These are phyloP conservation scores for Sicyos baderoa DNA, from an alignment of 306 rosid genomes.

Conservation along the genomic window DNA sequence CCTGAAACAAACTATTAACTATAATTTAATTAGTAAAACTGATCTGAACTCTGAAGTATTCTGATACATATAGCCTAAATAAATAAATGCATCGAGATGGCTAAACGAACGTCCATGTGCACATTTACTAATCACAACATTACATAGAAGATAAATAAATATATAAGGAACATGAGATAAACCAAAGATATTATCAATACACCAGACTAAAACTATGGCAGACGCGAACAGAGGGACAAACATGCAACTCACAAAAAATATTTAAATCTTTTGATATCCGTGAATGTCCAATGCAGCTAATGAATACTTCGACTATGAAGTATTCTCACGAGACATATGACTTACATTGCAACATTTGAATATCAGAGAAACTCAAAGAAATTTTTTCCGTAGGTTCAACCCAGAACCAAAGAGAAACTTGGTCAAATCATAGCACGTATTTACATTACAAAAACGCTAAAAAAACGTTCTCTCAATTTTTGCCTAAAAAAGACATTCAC, in stretches of 20 bases:
- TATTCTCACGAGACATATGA: too few relatives aligned
- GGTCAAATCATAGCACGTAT: background rate
- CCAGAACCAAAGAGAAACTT: background rate
- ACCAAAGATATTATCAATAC: background rate
- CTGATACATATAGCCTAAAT: constrained; percentile 35
- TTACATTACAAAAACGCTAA: background rate
- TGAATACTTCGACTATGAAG: too few relatives aligned
- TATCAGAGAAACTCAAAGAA: too few relatives aligned
- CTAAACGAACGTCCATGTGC: too few relatives aligned
- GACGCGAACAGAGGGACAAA: too few relatives aligned
- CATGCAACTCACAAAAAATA: constrained; percentile 1
- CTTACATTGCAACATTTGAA: too few relatives aligned
- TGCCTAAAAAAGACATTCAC: too few relatives aligned
- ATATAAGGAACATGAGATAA: background rate
- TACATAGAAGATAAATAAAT: too few relatives aligned
- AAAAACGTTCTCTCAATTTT: background rate
- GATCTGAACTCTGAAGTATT: constrained; percentile 37
- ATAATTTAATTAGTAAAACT: constrained; percentile 33
- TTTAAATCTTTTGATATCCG: too few relatives aligned
- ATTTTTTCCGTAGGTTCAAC: too few relatives aligned
- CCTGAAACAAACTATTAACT: constrained; percentile 30
- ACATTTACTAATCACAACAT: constrained; percentile 2
- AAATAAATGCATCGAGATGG: constrained; percentile 24
- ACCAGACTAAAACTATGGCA: background rate
- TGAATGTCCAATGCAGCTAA: too few relatives aligned